Evolutionary conservation across 1,139 yeast species (phyloP).

Genomic region (Blastobotrys raffinosifermentans): DNA sequence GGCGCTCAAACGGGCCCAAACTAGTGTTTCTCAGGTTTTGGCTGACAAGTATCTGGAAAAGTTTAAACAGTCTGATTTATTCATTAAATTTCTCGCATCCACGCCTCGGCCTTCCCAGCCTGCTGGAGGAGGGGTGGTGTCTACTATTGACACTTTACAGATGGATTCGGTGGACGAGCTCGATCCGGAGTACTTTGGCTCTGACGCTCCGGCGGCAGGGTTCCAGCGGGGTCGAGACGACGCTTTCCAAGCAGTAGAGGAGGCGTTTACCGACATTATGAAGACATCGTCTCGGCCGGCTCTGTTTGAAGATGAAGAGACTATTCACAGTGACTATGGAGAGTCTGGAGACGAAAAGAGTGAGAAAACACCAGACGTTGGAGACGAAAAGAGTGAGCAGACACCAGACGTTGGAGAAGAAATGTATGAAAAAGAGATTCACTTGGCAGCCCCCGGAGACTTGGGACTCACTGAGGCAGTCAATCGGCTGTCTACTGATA

Average conservation of each 20-base stretch:
- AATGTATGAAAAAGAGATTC: conserved; percentile 12
- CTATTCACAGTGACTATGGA: conserved; percentile 1
- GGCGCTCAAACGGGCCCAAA: conserved; percentile 52
- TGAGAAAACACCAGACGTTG: conserved; percentile 5
- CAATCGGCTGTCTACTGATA: conserved; percentile 46
- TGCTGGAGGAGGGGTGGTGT: conserved; percentile 4
- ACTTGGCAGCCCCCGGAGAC: conserved; percentile 64
- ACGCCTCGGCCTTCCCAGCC: conserved; percentile 27
- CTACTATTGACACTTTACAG: conserved; percentile 26
- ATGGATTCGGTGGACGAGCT: conserved; percentile 21
- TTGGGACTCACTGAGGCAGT: conserved; percentile 65
- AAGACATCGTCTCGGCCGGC: conserved; percentile 11
- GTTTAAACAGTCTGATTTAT: conserved; percentile 50
- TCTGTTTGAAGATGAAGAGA: background rate
- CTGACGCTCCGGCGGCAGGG: conserved; percentile 3
- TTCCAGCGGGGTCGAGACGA: conserved; percentile 8
- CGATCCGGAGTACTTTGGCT: conserved; percentile 8
- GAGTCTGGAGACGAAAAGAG: conserved; percentile 17
- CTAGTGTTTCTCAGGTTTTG: conserved; percentile 44
- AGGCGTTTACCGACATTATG: conserved; percentile 62
- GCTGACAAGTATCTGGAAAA: conserved; percentile 47
- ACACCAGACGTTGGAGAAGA: conserved; percentile 8
- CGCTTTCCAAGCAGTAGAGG: conserved; percentile 50
- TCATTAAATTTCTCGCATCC: conserved; percentile 42
- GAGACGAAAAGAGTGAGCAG: conserved; percentile 7